Conservation (phyloP, 805 yeast species). For the Pichia deserticola region DNA sequence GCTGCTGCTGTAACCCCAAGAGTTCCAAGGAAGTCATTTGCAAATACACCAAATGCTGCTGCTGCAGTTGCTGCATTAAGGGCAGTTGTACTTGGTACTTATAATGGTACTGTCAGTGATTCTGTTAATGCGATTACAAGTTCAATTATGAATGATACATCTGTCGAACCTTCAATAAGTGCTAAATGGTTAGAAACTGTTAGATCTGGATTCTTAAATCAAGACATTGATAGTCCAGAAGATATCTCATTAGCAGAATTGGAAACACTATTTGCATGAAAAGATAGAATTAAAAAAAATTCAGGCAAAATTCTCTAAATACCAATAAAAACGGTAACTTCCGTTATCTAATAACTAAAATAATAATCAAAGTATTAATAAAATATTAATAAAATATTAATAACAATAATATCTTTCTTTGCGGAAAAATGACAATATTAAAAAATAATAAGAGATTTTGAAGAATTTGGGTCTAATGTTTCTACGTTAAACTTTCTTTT, state of each 20-base stretch:
- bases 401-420: background rate
- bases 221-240: slow-evolving; percentile 76
- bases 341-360: background rate
- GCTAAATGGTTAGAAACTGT: slow-evolving; percentile 67
- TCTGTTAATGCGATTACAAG: slow-evolving; percentile 29
- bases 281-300: background rate
- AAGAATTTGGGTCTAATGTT: background rate
- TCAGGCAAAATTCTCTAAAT: slow-evolving; percentile 2
- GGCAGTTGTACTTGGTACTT: slow-evolving; percentile 55
- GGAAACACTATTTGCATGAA: slow-evolving; percentile 38
- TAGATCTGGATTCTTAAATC: slow-evolving; percentile 67
- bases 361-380: no score
- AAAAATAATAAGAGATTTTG: background rate
- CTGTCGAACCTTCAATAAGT: slow-evolving; percentile 34
- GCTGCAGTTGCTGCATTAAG: slow-evolving; percentile 72
- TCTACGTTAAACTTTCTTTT: background rate
- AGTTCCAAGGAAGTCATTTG: slow-evolving; percentile 51
- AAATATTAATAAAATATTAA: background rate
- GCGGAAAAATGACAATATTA: background rate
- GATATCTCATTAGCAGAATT: slow-evolving; percentile 66
- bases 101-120: slow-evolving; percentile 29
- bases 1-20: slow-evolving; percentile 84
- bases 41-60: slow-evolving; percentile 56
- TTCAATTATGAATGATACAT: slow-evolving; percentile 29
- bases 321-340: background rate